Base-by-base conservation (phyloP, 768 basidiomycete species). In the Phaffia australis region DNA sequence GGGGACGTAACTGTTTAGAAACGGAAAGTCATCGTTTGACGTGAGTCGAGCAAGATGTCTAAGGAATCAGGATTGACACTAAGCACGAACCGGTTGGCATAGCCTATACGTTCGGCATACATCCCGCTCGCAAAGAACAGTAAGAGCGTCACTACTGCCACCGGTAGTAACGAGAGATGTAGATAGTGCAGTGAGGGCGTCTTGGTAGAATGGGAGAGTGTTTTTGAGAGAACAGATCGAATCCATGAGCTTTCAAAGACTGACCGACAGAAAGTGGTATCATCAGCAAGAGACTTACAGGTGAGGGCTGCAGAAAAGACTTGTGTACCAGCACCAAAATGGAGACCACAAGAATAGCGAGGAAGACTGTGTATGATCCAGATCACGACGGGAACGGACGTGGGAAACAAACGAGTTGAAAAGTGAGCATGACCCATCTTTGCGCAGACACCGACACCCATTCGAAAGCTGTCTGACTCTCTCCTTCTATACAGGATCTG, bases 91-190 rank as follows among this genome's bases (percentile, higher is more conserved):
- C 87, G 87, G 79, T 95, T 92, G 23, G 94, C 92, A 75, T 95
- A 97, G 3, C 84, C 87, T 72, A 98, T 93, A 79, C 94, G 93
- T 76, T 99, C 92, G 3, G 86, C 81, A 73, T 97, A 99, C 83
- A 93, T 87, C 21, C 94, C 94, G 71, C 88, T 93, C 11, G 91
- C 90, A 75, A 95, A 97, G 81, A 98, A 95, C 49, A 99, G 82
- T 42, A 87, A 82, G 9, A 98, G 83, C 1, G 93, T 93, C 18
- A 90, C 92, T 63, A 90, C 84, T 23, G 87, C 84, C 32, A 98
- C 89, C 68, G 94, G 88, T 15, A 95, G 79, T 48, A 91, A 77
- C 1, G 87, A 89, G 47, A 83, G 85, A 25, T 85, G 80, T 70
- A 91, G 78, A 75, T 91, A 93, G 11, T 75, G 73, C 7, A 75